Conservation (phyloP, 768 basidiomycete genomes). For the Tubosaeta sp. region DNA sequence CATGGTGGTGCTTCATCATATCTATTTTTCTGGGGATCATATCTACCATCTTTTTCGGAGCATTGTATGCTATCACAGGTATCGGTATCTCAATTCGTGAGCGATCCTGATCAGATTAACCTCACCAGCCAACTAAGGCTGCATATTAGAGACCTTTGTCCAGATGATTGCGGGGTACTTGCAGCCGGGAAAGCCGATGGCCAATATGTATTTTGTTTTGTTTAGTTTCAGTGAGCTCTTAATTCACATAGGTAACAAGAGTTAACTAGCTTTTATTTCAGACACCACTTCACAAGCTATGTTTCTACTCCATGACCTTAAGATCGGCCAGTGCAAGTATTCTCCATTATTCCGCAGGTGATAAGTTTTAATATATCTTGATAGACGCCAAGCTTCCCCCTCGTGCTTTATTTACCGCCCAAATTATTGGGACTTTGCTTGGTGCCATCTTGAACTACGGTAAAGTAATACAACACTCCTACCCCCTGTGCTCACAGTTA, state of each 20-base stretch:
- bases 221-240: conserved; percentile 40
- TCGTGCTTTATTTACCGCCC: conserved; percentile 58
- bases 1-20: conserved; percentile 57
- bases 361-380: conserved; percentile 31
- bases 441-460: conserved; percentile 46
- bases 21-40: conserved; percentile 46
- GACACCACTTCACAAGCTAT: conserved; percentile 48
- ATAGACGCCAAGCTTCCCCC: conserved; percentile 54
- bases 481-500: neutral
- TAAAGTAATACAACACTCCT: conserved; percentile 15
- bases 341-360: conserved; percentile 7
- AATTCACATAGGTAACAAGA: conserved; percentile 34
- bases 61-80: conserved; percentile 50
- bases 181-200: conserved; percentile 37
- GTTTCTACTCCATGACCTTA: conserved; percentile 53
- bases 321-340: conserved; percentile 32
- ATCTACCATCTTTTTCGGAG: conserved; percentile 50
- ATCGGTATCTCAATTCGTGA: conserved; percentile 17
- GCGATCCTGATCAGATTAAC: conserved; percentile 1
- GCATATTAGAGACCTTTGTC: conserved; percentile 27
- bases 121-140: neutral
- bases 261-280: conserved; percentile 31
- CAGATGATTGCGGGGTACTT: conserved; percentile 38
- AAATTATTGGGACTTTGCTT: conserved; percentile 52
- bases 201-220: conserved; percentile 42